Conservation (phyloP, 164 flowering plant species). For the Magnolia officinalis region DNA sequence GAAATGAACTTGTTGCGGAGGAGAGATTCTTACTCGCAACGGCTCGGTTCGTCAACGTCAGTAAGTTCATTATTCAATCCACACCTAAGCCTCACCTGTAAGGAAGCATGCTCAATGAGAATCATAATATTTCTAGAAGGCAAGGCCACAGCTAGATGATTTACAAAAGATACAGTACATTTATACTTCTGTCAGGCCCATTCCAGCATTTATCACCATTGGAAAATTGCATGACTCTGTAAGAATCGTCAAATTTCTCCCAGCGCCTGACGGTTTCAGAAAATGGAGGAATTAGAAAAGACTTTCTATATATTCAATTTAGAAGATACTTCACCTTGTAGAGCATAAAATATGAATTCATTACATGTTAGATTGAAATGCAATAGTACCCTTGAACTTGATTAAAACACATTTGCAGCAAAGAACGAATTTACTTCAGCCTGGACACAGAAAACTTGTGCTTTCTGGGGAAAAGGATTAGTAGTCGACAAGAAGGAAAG, state of each 20-base stretch:
- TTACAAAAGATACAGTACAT: constrained; percentile 40
- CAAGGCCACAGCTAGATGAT: neutral
- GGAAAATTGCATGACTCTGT: constrained; percentile 61
- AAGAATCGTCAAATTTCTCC: constrained; percentile 91
- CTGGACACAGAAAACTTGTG: too few relatives aligned
- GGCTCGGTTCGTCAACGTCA: constrained; percentile 96
- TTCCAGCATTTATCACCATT: constrained; percentile 96
- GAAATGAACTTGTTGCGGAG: neutral
- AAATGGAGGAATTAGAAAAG: constrained; percentile 3
- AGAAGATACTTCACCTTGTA: neutral
- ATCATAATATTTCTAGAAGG: neutral
- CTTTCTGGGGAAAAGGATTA: too few relatives aligned
- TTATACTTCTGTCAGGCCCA: constrained; percentile 95
- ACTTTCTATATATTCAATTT: neutral
- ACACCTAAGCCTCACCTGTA: constrained; percentile 88
- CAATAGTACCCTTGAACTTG: neutral
- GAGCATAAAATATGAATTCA: neutral
- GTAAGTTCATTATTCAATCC: constrained; percentile 80
- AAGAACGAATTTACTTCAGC: too few relatives aligned
- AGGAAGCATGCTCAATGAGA: constrained; percentile 2
- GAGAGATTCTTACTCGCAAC: constrained; percentile 81
- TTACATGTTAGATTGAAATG: neutral
- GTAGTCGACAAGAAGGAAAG: too few relatives aligned
- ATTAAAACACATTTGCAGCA: too few relatives aligned
- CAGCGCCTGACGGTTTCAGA: constrained; percentile 48